phyloP scores from a whole-genome alignment of 495 filamentous ascomycete species.

The Podospora comata region DNA sequence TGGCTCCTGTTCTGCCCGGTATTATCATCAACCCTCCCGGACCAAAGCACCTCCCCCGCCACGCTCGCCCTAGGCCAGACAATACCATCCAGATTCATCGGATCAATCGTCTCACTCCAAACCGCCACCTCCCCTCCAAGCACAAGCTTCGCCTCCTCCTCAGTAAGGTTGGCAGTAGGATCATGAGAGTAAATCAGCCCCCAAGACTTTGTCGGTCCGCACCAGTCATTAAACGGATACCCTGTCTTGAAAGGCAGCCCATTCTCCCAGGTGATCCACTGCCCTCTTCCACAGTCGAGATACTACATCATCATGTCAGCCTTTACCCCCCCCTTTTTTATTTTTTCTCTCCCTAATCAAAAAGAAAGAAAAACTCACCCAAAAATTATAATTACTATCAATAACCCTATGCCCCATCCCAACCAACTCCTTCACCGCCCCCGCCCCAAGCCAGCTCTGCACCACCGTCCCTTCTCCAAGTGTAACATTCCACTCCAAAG shows the following conservation, averaged over 20 bases:
- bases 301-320: slow-evolving; percentile 47
- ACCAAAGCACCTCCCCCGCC: slow-evolving; percentile 75
- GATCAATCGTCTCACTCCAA: slow-evolving; percentile 76
- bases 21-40: slow-evolving; percentile 54
- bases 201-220: slow-evolving; percentile 71
- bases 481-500: slow-evolving; percentile 69
- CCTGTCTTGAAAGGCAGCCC: slow-evolving; percentile 41
- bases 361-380: slow-evolving; percentile 45
- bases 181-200: slow-evolving; percentile 74
- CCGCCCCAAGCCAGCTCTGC: slow-evolving; percentile 67
- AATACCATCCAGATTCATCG: slow-evolving; percentile 62
- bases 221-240: slow-evolving; percentile 76
- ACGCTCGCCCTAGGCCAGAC: slow-evolving; percentile 73
- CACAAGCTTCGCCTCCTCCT: slow-evolving; percentile 57
- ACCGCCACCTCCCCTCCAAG: slow-evolving; percentile 73
- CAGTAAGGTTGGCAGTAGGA: slow-evolving; percentile 58
- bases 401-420: slow-evolving; percentile 63
- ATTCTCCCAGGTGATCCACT: slow-evolving; percentile 66
- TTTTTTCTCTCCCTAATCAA: neutral
- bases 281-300: slow-evolving; percentile 75
- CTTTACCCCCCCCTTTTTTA: neutral
- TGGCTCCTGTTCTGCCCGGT: slow-evolving; percentile 62
- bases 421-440: slow-evolving; percentile 52
- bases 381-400: slow-evolving; percentile 71
- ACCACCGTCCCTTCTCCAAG: slow-evolving; percentile 61